Evolutionary conservation across 371 early-diverging fungal genomes (phyloP), one percentile per base, ranked within the genome.

Genomic region (Mucor velutinosus): DNA sequence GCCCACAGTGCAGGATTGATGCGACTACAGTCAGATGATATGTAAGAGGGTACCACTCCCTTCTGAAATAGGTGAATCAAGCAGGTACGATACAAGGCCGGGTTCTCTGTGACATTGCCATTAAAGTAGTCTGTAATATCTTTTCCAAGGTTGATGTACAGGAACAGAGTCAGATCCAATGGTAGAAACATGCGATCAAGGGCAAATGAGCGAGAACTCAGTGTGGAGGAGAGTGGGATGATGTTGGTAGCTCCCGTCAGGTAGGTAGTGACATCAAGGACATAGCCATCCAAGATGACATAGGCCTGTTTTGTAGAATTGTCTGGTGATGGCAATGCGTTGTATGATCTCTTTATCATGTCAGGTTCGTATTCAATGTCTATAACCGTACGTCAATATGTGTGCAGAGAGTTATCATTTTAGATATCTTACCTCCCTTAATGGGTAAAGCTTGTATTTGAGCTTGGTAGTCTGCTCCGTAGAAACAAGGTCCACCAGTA

Each of bases 1-100:
- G 82, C 80, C 84, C 84, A 81, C 0, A 84, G 58, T 8, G 80
- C 80, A 30, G 84, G 84, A 45, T 84, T 81, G 47, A 76, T 72
- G 15, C 69, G 72, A 3, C 49, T 56, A 35, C 82, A 84, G 29
- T 73, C 81, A 7, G 62, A 53, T 1, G 73, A 66, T 7, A 64
- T 62, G 17, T 63, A 64, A 2, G 78, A 74, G 3, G 68, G 65
- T 2, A 66, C 66, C 27, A 79, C 74, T 6, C 82, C 82, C 15
- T 70, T 72, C 25, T 72, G 72, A 30, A 81, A 84, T 7, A 84
- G 58, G 11, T 64, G 53, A 7, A 74, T 58, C 17, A 84, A 62
- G 23, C 84, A 84, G 4, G 49, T 35, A 1, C 68, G 51, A 49
- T 80, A 84, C 0, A 77, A 14, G 0, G 66, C 64, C 7, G 72